These are phyloP conservation scores for Aspergillus fischeri DNA, from an alignment of 2,329 filamentous ascomycete species.

Conservation along the genomic window DNA sequence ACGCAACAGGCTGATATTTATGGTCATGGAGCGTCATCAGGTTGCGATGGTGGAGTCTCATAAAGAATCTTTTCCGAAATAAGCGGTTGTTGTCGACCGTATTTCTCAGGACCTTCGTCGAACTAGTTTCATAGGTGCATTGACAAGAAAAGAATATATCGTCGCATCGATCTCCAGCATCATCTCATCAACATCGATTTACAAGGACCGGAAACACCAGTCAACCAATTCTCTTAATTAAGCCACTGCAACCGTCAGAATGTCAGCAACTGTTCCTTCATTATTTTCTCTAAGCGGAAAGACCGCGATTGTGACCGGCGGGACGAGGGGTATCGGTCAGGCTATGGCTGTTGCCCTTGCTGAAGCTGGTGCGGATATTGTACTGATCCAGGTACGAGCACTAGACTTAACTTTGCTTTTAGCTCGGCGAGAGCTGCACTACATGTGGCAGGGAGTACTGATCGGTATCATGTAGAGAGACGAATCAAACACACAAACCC, in stretches of 20 bases:
- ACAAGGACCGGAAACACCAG: background rate
- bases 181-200: background rate
- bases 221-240: too few relatives aligned
- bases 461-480: slow-evolving; percentile 45
- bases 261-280: slow-evolving; percentile 25
- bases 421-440: background rate
- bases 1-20: background rate
- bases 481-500: slow-evolving; percentile 43
- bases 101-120: background rate
- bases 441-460: background rate
- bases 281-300: slow-evolving; percentile 40
- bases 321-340: slow-evolving; percentile 46
- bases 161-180: background rate
- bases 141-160: background rate
- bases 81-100: background rate
- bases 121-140: too few relatives aligned
- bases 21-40: background rate
- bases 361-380: slow-evolving; percentile 46
- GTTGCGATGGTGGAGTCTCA: background rate
- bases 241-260: slow-evolving; percentile 9
- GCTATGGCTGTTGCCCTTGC: slow-evolving; percentile 46
- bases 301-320: slow-evolving; percentile 45
- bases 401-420: background rate
- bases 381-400: slow-evolving; percentile 36
- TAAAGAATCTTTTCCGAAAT: background rate